Evolutionary conservation across 2,329 filamentous ascomycete species (phyloP).

Genomic region (Fusarium fracticaudum): DNA sequence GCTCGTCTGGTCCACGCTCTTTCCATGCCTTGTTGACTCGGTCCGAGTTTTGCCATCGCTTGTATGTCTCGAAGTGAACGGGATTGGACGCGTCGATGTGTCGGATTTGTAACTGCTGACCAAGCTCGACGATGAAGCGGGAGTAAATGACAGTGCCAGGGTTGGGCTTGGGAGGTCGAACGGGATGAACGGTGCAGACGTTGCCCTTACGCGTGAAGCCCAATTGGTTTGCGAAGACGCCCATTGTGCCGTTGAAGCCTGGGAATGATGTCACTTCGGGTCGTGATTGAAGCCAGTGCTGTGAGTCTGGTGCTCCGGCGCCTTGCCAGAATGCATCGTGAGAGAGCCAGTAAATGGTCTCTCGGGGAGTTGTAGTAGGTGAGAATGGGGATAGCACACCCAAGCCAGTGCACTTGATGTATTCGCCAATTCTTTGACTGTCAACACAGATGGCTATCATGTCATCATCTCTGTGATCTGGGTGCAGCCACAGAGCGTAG

Average conservation of each 20-base stretch:
- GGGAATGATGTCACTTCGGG: constrained; percentile 40
- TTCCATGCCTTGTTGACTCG: constrained; percentile 42
- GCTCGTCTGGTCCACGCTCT: constrained; percentile 42
- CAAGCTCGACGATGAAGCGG: constrained; percentile 41
- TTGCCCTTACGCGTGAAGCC: constrained; percentile 43
- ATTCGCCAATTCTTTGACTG: constrained; percentile 7
- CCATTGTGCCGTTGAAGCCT: constrained; percentile 36
- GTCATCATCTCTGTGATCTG: constrained; percentile 11
- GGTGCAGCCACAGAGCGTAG: constrained; percentile 24
- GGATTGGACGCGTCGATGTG: constrained; percentile 42
- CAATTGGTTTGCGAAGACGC: constrained; percentile 38
- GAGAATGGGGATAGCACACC: constrained; percentile 15
- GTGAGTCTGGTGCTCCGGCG: constrained; percentile 40
- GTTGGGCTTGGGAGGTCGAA: constrained; percentile 39
- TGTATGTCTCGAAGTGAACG: constrained; percentile 38
- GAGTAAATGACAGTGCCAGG: constrained; percentile 38
- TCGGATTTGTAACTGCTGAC: constrained; percentile 33
- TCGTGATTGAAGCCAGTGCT: constrained; percentile 37
- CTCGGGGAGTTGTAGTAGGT: background rate
- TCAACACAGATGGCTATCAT: constrained; percentile 7
- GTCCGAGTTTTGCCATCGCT: constrained; percentile 43
- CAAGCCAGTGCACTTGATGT: constrained; percentile 14
- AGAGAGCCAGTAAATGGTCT: constrained; percentile 32
- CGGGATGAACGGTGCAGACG: constrained; percentile 43
- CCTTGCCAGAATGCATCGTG: constrained; percentile 42